Conservation (phyloP, 2,329 filamentous ascomycete genomes). For the Podosphaera fusca region DNA sequence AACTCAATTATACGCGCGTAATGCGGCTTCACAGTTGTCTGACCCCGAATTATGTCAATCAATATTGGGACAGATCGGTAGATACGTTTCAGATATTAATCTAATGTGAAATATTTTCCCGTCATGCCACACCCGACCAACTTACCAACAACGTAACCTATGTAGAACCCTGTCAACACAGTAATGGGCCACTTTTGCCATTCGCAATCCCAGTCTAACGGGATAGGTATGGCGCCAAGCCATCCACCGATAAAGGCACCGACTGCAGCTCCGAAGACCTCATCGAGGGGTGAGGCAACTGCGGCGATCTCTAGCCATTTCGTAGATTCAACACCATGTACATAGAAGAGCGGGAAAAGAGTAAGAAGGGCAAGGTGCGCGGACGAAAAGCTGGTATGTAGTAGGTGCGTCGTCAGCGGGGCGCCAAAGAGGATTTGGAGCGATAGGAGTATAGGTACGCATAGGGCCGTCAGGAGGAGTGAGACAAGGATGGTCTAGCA, state of each 20-base stretch:
- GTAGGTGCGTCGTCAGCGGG: conserved; percentile 58
- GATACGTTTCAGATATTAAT: conserved; percentile 4
- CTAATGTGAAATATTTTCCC: conserved; percentile 15
- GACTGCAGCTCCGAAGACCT: conserved; percentile 60
- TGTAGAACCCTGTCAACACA: conserved; percentile 60
- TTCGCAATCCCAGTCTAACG: conserved; percentile 93
- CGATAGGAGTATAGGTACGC: conserved; percentile 28
- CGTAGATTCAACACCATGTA: conserved; percentile 50
- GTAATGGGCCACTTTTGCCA: conserved; percentile 98
- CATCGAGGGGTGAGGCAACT: conserved; percentile 50
- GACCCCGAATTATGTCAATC: too few relatives aligned
- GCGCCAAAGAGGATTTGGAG: conserved; percentile 71
- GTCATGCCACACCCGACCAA: conserved; percentile 22
- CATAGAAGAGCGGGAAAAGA: conserved; percentile 62
- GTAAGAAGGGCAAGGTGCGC: conserved; percentile 62
- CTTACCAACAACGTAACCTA: conserved; percentile 53
- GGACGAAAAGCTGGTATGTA: conserved; percentile 58
- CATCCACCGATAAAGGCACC: conserved; percentile 65
- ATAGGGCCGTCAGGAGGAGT: conserved; percentile 27
- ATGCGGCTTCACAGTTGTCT: too few relatives aligned
- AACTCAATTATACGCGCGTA: too few relatives aligned
- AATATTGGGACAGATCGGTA: too few relatives aligned
- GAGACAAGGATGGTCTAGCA: conserved; percentile 46
- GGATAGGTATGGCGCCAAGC: conserved; percentile 86
- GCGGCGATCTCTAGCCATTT: conserved; percentile 52